Base-by-base conservation (phyloP, 768 basidiomycete species). In the Grammothele lineata region DNA sequence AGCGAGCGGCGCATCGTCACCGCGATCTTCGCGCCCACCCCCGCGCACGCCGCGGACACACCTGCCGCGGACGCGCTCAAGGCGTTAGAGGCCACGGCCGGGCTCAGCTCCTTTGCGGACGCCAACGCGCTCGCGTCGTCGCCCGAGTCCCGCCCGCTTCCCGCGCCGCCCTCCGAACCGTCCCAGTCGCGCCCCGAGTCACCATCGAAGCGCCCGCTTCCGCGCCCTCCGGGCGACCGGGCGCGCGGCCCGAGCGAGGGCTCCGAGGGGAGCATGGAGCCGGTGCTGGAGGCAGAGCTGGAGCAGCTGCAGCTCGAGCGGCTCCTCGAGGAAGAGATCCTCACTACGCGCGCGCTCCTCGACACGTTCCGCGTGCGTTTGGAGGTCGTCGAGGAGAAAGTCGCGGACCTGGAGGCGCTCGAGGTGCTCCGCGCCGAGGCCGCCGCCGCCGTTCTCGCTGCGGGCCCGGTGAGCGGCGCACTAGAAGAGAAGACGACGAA, bases 1-100 rank as follows among this genome's bases (percentile, higher is more conserved):
- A 45, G 55, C n/a, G 64, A 64, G 43, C 51, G 62, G 26, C 51
- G 60, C 19, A 48, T 63, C 37, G 60, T 65, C 43, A 62, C 62
- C 12, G 64, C 66, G 12, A 62, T 68, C 25, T 66, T 67, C 43
- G 27, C 63, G 11, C 59, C 57, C 19, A 10, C 39, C 5, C 19
- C 22, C n/a, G 23, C 41, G 10, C 41, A 23, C 14, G 23, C 44
- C 37, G 44, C 43, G 18, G 41, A 51, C 12, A 6, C 40, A 3
- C 22, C 33, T 21, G 41, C 30, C 30, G 21, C 24, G 6, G n/a
- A 12, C 27, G 32, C 12, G 35, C n/a, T 43, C 14, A 22, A 9
- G 10, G 11, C 21, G 5, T 25, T 19, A 32, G 33, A n/a, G 19
- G 30, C 7, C 22, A 17, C 21, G 12, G 14, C 37, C 3, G 19